phyloP scores from a whole-genome alignment of 75 land plant genomes.

The Cupressus sempervirens region DNA sequence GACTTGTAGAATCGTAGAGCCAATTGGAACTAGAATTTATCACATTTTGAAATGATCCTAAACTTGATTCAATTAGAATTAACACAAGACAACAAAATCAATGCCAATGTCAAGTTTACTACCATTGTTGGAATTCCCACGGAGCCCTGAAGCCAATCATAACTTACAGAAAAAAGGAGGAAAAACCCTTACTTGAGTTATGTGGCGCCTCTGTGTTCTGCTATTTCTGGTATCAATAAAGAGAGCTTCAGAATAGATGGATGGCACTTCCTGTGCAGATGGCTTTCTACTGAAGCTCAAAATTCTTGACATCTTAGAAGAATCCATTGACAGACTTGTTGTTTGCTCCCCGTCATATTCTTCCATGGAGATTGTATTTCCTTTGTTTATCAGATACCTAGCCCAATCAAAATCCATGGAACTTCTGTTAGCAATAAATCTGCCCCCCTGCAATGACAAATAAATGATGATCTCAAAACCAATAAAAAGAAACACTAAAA shows the following conservation, averaged over 20 bases:
- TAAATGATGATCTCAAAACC: not conserved
- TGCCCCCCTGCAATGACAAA: constrained; percentile 13
- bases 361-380: constrained; percentile 16
- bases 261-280: constrained; percentile 15
- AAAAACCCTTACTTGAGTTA: constrained; percentile 16
- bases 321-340: constrained; percentile 20
- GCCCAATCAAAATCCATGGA: constrained; percentile 57
- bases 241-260: not conserved
- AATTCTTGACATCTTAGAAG: constrained; percentile 18
- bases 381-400: constrained; percentile 28
- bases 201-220: constrained; percentile 19
- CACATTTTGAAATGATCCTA: no score
- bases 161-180: not conserved
- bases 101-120: not conserved
- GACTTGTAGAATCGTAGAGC: no score
- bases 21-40: no score
- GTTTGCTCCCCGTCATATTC: constrained; percentile 42
- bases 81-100: not conserved
- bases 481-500: not conserved
- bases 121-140: not conserved
- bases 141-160: not conserved
- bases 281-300: constrained; percentile 45
- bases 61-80: no score
- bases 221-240: constrained; percentile 8
- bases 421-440: constrained; percentile 51